Conservation (phyloP, 108 stramenopile genomes). For the Schizochytrium sp. region DNA sequence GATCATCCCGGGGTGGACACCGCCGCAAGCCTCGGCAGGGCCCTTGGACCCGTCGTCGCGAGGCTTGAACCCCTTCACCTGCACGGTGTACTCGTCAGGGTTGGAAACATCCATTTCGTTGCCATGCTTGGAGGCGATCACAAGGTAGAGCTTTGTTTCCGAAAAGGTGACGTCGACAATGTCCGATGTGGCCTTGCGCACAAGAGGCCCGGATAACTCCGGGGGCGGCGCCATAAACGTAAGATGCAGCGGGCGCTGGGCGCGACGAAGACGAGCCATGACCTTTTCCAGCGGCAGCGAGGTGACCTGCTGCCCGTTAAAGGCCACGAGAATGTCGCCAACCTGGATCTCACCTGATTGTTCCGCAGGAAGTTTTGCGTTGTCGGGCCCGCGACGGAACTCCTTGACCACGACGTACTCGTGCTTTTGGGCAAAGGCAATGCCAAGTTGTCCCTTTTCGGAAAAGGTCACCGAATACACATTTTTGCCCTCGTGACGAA, state of each 20-base stretch:
- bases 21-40: background rate
- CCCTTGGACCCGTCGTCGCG: background rate
- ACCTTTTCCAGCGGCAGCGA: background rate
- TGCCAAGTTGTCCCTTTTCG: background rate
- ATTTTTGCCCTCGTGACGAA: background rate
- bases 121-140: background rate
- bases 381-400: background rate
- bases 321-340: background rate
- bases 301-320: background rate
- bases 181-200: background rate
- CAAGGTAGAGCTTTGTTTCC: background rate
- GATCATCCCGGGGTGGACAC: background rate
- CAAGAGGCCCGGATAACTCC: background rate
- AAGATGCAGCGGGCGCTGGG: background rate
- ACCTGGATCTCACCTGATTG: background rate
- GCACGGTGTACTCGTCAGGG: background rate
- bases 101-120: background rate
- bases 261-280: background rate
- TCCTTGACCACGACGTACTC: slow-evolving; percentile 12
- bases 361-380: background rate
- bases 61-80: background rate
- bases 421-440: background rate
- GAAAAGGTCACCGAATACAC: background rate
- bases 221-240: slow-evolving; percentile 2
- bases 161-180: background rate